Conservation (phyloP, 2,329 filamentous ascomycete species). For the Phyllosticta citriasiana region DNA sequence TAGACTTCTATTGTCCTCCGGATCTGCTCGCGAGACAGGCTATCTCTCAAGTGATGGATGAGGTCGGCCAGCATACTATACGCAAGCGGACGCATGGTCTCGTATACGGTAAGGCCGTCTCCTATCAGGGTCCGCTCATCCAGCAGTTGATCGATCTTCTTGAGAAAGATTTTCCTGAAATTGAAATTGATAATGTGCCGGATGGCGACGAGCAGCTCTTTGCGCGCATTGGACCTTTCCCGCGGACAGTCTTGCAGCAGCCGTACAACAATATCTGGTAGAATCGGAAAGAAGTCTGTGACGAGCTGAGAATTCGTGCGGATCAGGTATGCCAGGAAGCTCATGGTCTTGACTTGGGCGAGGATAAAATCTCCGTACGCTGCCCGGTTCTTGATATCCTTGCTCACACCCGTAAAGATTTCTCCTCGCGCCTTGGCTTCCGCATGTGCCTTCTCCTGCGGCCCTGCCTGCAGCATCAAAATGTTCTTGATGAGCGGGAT, state of each 20-base stretch:
- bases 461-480: conserved; percentile 77
- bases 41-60: conserved; percentile 91
- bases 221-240: conserved; percentile 86
- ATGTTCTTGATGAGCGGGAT: conserved; percentile 90
- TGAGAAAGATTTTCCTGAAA: conserved; percentile 86
- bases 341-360: conserved; percentile 98
- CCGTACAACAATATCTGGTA: conserved; percentile 84
- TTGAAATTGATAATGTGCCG: conserved; percentile 99
- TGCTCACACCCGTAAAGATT: conserved; percentile 87
- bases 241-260: conserved; percentile 87
- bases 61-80: conserved; percentile 98
- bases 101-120: conserved; percentile 91
- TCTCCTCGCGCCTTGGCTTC: conserved; percentile 71
- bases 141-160: conserved; percentile 87
- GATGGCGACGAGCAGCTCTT: conserved; percentile 92
- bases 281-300: conserved; percentile 71
- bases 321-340: conserved; percentile 87
- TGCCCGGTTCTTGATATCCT: conserved; percentile 82
- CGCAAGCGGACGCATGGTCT: conserved; percentile 87
- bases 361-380: conserved; percentile 98
- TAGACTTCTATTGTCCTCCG: conserved; percentile 94
- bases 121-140: conserved; percentile 92
- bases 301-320: conserved; percentile 80
- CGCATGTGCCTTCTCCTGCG: conserved; percentile 82
- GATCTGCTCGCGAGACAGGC: conserved; percentile 82